phyloP scores from a whole-genome alignment of 495 filamentous ascomycete species.

The Ascobolus immersus region DNA sequence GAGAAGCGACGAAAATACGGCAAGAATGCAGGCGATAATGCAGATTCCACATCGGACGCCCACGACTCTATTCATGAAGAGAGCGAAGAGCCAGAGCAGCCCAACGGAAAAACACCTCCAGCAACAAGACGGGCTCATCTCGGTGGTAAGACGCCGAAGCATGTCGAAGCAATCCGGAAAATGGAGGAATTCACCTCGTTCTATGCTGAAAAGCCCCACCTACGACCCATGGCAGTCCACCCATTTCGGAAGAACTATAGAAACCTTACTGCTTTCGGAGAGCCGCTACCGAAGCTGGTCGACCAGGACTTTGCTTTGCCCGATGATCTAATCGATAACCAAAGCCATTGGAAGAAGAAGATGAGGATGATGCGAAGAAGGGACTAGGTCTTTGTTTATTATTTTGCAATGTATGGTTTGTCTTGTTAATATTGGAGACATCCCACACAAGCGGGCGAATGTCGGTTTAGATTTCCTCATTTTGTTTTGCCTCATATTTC shows the following conservation, averaged over 20 bases:
- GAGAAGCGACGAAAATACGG: conserved; percentile 47
- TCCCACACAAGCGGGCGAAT: neutral
- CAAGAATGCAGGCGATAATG: conserved; percentile 7
- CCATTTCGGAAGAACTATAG: conserved; percentile 12
- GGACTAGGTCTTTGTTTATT: conserved; percentile 15
- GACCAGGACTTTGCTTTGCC: conserved; percentile 53
- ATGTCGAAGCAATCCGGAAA: conserved; percentile 4
- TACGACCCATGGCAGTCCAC: conserved; percentile 39
- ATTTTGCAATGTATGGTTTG: conserved; percentile 1
- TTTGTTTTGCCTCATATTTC: too few relatives aligned
- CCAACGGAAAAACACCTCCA: conserved; percentile 4
- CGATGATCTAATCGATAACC: conserved; percentile 35
- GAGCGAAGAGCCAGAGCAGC: conserved; percentile 4
- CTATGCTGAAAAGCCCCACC: conserved; percentile 47
- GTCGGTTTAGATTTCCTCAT: conserved; percentile 3
- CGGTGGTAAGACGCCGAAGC: conserved; percentile 8
- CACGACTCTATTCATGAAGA: conserved; percentile 4
- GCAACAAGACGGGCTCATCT: conserved; percentile 7
- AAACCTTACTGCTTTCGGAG: conserved; percentile 41
- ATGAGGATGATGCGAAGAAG: conserved; percentile 24
- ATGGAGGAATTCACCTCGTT: conserved; percentile 48
- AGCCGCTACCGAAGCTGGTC: conserved; percentile 45
- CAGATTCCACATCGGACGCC: conserved; percentile 4
- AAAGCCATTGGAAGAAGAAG: conserved; percentile 36
- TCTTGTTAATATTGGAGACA: neutral